Evolutionary conservation across 2,329 filamentous ascomycete genomes (phyloP).

Genomic region (Akanthomyces dipterigenus): DNA sequence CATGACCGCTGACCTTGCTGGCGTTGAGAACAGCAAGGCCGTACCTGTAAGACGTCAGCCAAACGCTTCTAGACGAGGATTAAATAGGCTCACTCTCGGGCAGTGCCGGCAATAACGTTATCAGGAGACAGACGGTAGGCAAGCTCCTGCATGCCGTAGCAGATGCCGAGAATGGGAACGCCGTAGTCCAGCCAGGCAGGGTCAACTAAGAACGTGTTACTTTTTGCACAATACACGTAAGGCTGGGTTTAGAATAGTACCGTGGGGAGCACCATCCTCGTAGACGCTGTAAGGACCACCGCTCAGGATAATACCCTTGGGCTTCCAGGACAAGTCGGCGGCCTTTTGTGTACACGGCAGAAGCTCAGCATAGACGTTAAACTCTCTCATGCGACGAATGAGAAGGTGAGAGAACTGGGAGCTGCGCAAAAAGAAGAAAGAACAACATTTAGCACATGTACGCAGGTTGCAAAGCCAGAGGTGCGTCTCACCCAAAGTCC

Average conservation of each 20-base stretch:
- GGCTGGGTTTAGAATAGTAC: neutral
- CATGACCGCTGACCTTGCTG: conserved; percentile 51
- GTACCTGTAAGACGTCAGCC: conserved; percentile 40
- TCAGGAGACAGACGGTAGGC: conserved; percentile 58
- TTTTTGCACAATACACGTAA: conserved; percentile 29
- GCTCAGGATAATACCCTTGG: conserved; percentile 67
- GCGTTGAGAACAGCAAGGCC: conserved; percentile 63
- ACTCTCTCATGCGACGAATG: conserved; percentile 64
- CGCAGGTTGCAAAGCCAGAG: neutral
- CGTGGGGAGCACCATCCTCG: conserved; percentile 58
- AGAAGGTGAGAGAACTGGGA: conserved; percentile 69
- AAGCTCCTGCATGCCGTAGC: conserved; percentile 48
- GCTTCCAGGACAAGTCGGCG: conserved; percentile 67
- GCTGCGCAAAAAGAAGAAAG: neutral
- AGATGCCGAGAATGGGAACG: conserved; percentile 47
- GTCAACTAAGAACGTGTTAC: conserved; percentile 48
- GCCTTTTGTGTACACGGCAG: conserved; percentile 81
- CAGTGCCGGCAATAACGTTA: conserved; percentile 43
- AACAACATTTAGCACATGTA: neutral
- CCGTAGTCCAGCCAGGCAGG: conserved; percentile 71
- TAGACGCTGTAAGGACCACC: conserved; percentile 67
- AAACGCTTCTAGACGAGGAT: rapidly evolving
- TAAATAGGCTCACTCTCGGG: conserved; percentile 1
- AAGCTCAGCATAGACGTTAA: conserved; percentile 83
- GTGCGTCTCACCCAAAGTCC: conserved; percentile 51